phyloP scores from a whole-genome alignment of 257 asterid genomes.

The Gentiana straminea region DNA sequence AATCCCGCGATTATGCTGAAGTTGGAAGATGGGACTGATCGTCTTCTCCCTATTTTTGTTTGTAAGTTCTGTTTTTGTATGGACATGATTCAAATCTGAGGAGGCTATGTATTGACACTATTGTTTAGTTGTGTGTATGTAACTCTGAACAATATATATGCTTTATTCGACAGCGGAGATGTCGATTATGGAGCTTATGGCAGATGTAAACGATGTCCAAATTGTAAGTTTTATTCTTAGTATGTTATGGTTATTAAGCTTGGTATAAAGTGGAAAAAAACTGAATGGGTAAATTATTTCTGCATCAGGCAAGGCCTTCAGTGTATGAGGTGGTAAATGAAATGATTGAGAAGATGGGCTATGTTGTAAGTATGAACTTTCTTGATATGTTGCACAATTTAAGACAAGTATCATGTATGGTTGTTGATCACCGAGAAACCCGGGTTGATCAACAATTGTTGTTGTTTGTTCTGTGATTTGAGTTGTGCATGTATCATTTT shows the following conservation, averaged over 20 bases:
- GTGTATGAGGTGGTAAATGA: conserved; percentile 67
- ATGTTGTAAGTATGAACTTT: conserved; percentile 21
- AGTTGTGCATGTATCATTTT: too few species aligned
- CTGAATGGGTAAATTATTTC: conserved; percentile 1
- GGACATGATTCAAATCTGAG: not conserved
- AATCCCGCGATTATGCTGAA: conserved; percentile 77
- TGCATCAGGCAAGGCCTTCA: conserved; percentile 62
- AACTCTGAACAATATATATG: not conserved
- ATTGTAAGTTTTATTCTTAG: conserved; percentile 36
- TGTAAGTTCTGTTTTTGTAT: conserved; percentile 26
- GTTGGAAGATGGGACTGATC: conserved; percentile 84
- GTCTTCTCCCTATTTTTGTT: conserved; percentile 71
- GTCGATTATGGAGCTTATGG: conserved; percentile 82
- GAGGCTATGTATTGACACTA: not conserved
- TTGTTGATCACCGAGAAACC: too few species aligned
- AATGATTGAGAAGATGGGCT: conserved; percentile 81
- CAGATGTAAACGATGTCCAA: conserved; percentile 71
- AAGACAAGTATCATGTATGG: not conserved
- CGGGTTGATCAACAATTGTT: too few species aligned
- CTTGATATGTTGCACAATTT: conserved; percentile 1
- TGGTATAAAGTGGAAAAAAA: conserved; percentile 1
- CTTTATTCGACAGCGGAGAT: conserved; percentile 61
- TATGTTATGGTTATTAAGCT: not conserved
- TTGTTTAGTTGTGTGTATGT: not conserved
- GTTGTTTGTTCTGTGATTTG: too few species aligned